A percentile compares a stretch with the other conserved stretches of the same genome.
Evolutionary conservation across 441 rosid genomes (phyloP).

Genomic region (Adansonia madagascariensis): DNA sequence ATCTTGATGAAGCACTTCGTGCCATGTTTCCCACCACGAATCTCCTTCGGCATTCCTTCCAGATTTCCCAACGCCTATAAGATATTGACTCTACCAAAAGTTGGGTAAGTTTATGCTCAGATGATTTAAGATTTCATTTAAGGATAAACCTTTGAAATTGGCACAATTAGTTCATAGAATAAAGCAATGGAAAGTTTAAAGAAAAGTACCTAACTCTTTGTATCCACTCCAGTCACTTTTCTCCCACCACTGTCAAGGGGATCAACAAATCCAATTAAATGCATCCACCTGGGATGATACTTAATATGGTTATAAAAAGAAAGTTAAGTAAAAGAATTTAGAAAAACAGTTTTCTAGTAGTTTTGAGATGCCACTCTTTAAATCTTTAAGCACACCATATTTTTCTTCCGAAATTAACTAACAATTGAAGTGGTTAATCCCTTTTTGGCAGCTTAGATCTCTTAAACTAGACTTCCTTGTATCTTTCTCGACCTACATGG

Average conservation of each 20-base stretch:
- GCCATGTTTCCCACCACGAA: conserved; percentile 99
- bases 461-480: neutral
- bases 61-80: conserved; percentile 89
- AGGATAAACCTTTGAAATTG: too few relatives aligned
- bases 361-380: conserved; percentile 12
- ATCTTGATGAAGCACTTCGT: conserved; percentile 94
- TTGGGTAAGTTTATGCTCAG: neutral
- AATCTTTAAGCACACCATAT: neutral
- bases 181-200: neutral
- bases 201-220: conserved; percentile 88
- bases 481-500: neutral
- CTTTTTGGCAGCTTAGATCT: neutral
- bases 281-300: conserved; percentile 75
- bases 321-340: conserved; percentile 31
- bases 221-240: conserved; percentile 99
- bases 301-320: conserved; percentile 49
- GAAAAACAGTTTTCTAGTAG: conserved; percentile 17
- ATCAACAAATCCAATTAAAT: conserved; percentile 82
- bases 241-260: conserved; percentile 99
- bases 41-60: conserved; percentile 93
- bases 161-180: neutral
- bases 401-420: neutral
- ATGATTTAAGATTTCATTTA: neutral
- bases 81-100: conserved; percentile 28
- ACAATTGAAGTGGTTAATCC: neutral